These are phyloP conservation scores for Colletotrichum higginsianum DNA, from an alignment of 2,329 filamentous ascomycete species.

Conservation along the genomic window DNA sequence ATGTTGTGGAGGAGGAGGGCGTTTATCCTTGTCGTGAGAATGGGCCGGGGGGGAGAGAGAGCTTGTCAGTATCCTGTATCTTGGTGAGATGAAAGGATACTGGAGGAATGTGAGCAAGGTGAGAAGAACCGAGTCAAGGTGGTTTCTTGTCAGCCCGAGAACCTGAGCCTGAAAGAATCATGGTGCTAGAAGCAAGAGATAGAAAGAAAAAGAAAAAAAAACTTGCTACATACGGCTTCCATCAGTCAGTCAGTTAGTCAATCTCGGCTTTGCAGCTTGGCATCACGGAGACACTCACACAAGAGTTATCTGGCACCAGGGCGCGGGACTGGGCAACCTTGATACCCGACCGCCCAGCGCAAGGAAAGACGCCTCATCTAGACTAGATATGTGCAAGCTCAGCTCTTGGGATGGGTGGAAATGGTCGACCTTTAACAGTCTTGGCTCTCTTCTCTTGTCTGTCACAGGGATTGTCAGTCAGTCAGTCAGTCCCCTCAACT, in stretches of 20 bases:
- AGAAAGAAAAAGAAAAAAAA: background rate
- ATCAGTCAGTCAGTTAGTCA: background rate
- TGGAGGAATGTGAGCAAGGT: no score
- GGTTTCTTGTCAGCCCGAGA: no score
- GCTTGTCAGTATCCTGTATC: no score
- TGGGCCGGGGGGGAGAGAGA: background rate
- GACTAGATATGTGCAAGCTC: constrained; percentile 20
- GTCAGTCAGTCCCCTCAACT: background rate
- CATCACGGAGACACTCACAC: background rate
- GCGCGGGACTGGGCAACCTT: constrained; percentile 12
- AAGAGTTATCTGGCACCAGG: background rate
- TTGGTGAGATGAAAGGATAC: background rate
- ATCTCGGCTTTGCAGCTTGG: background rate
- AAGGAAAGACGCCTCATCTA: background rate
- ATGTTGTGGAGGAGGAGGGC: background rate
- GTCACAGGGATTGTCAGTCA: no score
- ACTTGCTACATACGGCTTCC: background rate
- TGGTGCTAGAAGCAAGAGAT: background rate
- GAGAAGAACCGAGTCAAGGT: background rate
- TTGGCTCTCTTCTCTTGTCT: constrained; percentile 14
- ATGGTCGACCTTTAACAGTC: constrained; percentile 8
- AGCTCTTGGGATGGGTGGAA: constrained; percentile 10
- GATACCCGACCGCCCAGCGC: constrained; percentile 11
- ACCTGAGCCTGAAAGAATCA: background rate
- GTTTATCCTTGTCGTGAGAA: background rate